Evolutionary conservation across 257 asterid species (phyloP).

Genomic region (Voacanga thouarsii): DNA sequence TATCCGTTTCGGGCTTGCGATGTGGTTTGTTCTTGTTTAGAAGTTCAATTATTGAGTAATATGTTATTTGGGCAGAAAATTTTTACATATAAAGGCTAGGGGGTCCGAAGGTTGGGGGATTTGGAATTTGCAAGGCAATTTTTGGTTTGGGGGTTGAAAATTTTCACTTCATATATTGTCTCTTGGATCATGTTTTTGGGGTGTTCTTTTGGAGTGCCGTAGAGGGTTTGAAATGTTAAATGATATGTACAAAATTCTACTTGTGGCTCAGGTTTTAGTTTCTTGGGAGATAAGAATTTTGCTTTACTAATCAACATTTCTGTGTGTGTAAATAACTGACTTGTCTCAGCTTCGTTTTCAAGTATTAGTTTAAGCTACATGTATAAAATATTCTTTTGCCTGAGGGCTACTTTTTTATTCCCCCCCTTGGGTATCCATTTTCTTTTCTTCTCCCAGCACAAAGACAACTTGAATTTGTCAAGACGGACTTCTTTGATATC

Average conservation of each 20-base stretch:
- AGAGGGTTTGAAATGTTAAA: not conserved
- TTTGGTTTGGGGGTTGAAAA: not conserved
- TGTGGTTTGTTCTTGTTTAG: not conserved
- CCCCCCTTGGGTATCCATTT: not conserved
- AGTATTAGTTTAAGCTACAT: too few relatives aligned
- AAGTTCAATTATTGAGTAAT: not conserved
- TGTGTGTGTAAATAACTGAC: not conserved
- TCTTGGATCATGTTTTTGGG: not conserved
- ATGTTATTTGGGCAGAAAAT: not conserved
- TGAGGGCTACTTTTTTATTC: not conserved
- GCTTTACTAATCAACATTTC: too few relatives aligned
- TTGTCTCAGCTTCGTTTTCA: not conserved
- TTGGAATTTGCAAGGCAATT: not conserved
- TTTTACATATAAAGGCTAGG: not conserved
- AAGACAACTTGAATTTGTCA: too few relatives aligned
- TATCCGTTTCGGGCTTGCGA: not conserved
- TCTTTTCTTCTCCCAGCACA: not conserved
- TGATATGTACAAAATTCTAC: not conserved
- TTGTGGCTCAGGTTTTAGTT: not conserved
- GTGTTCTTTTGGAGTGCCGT: not conserved
- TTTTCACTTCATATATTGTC: not conserved
- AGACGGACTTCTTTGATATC: not conserved
- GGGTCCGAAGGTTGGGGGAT: not conserved
- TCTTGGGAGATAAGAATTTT: slow-evolving; percentile 1
- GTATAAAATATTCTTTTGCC: not conserved